A percentile compares a stretch with the other conserved stretches of the same genome.
These are phyloP conservation scores for Aspergillus fumigatiaffinis DNA, from an alignment of 2,329 filamentous ascomycete genomes.

Conservation along the genomic window DNA sequence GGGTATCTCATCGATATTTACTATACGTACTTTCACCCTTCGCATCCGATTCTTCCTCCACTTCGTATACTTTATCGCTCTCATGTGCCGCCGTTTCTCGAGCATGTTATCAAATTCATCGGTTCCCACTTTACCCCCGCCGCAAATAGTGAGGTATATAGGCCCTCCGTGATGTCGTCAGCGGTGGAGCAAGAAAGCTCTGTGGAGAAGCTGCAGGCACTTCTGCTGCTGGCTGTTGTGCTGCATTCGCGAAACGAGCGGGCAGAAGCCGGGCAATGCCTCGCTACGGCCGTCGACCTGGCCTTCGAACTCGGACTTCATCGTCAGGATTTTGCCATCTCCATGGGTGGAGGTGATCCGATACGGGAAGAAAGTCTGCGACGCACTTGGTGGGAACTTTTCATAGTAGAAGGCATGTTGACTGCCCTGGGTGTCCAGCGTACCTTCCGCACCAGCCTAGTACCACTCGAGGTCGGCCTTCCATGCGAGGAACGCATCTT, in stretches of 20 bases:
- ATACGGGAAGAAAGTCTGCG: slow-evolving; percentile 79
- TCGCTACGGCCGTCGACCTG: slow-evolving; percentile 64
- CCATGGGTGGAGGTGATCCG: slow-evolving; percentile 60
- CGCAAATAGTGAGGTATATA: slow-evolving; percentile 44
- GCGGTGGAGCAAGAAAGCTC: slow-evolving; percentile 41
- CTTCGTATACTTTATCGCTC: slow-evolving; percentile 37
- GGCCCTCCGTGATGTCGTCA: slow-evolving; percentile 29
- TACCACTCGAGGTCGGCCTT: slow-evolving; percentile 64
- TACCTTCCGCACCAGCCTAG: slow-evolving; percentile 63
- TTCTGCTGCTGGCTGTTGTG: slow-evolving; percentile 71
- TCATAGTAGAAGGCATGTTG: slow-evolving; percentile 78
- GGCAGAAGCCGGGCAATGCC: slow-evolving; percentile 62
- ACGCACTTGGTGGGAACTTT: slow-evolving; percentile 86
- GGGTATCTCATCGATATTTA: slow-evolving; percentile 50
- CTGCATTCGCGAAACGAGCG: slow-evolving; percentile 74
- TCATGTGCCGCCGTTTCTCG: slow-evolving; percentile 44
- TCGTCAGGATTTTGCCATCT: slow-evolving; percentile 60
- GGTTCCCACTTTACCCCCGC: slow-evolving; percentile 52
- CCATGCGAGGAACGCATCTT: slow-evolving; percentile 78
- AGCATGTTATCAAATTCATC: slow-evolving; percentile 54
- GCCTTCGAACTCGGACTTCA: slow-evolving; percentile 76
- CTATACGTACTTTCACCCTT: slow-evolving; percentile 53
- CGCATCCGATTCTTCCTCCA: slow-evolving; percentile 56
- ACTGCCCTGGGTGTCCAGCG: slow-evolving; percentile 59
- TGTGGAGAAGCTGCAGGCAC: slow-evolving; percentile 69